A percentile compares a stretch with the other conserved stretches of the same genome.
Conservation (phyloP, 768 basidiomycete species). For the Lyophyllum atratum region DNA sequence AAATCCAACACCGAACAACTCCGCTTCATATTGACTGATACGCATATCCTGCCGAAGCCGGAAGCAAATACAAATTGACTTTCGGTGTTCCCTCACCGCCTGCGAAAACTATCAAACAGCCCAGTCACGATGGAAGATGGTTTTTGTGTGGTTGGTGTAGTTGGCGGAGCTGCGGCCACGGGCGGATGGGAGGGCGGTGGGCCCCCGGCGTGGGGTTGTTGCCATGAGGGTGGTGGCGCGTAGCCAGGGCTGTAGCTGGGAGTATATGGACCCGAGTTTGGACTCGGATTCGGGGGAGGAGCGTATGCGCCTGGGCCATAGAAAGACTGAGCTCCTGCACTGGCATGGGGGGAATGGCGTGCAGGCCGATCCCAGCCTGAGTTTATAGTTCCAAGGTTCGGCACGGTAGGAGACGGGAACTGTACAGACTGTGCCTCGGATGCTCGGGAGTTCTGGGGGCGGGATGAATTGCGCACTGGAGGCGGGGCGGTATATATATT, state of each 20-base stretch:
- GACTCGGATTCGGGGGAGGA: neutral
- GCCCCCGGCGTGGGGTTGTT: neutral
- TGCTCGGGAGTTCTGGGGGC: conserved; percentile 2
- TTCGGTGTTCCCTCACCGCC: conserved; percentile 9
- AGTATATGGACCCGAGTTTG: neutral
- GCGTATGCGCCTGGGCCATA: conserved; percentile 1
- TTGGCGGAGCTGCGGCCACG: neutral
- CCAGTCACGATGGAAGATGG: conserved; percentile 11
- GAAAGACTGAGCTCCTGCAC: neutral
- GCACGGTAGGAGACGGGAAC: conserved; percentile 11
- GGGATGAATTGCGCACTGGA: conserved; percentile 19
- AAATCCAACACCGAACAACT: no score
- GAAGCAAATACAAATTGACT: neutral
- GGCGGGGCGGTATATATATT: conserved; percentile 38
- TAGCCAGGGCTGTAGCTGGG: neutral
- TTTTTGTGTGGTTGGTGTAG: conserved; percentile 1
- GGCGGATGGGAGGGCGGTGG: conserved; percentile 4
- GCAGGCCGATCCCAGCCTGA: conserved; percentile 9
- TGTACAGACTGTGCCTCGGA: neutral
- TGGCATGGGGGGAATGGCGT: neutral
- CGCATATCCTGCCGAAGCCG: neutral
- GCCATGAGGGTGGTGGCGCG: conserved; percentile 1
- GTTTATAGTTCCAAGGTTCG: conserved; percentile 9
- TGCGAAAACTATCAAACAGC: conserved; percentile 19
- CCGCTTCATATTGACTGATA: no score